Conservation (phyloP, 805 yeast species). For the Scheffersomyces stipitis region DNA sequence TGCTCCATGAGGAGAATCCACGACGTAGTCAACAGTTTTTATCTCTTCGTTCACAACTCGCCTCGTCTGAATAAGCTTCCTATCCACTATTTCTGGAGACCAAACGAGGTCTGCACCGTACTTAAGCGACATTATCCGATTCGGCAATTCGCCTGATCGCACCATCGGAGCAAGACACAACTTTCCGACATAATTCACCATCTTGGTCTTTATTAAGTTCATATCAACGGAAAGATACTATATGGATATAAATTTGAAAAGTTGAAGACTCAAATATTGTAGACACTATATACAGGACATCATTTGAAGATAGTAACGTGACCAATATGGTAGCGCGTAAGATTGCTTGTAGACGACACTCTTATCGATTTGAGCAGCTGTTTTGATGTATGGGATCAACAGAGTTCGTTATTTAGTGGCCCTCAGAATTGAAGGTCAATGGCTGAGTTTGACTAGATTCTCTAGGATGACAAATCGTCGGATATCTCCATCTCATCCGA, state of each 20-base stretch:
- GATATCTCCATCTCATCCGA: too few relatives aligned
- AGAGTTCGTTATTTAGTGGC: too few relatives aligned
- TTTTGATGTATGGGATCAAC: too few relatives aligned
- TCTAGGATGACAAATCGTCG: too few relatives aligned
- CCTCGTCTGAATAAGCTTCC: slow-evolving; percentile 69
- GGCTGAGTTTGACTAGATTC: too few relatives aligned
- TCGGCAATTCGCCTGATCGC: slow-evolving; percentile 91
- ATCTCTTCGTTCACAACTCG: slow-evolving; percentile 58
- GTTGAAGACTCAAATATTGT: slow-evolving; percentile 7
- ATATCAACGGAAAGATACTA: not conserved
- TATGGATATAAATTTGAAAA: slow-evolving; percentile 3
- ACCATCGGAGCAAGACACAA: slow-evolving; percentile 96
- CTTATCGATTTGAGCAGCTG: too few relatives aligned
- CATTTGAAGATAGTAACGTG: too few relatives aligned
- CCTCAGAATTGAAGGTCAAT: too few relatives aligned
- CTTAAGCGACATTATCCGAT: slow-evolving; percentile 72
- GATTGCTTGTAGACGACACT: too few relatives aligned
- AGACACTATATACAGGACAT: slow-evolving; percentile 10
- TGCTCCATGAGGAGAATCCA: slow-evolving; percentile 41
- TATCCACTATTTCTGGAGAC: slow-evolving; percentile 91
- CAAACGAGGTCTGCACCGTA: slow-evolving; percentile 95
- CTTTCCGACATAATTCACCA: slow-evolving; percentile 74
- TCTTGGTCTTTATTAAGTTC: slow-evolving; percentile 12
- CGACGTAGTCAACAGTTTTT: slow-evolving; percentile 61
- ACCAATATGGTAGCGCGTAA: too few relatives aligned